Evolutionary conservation across 139 green algal genomes (phyloP).

Genomic region (Chlorokybus atmophyticus): DNA sequence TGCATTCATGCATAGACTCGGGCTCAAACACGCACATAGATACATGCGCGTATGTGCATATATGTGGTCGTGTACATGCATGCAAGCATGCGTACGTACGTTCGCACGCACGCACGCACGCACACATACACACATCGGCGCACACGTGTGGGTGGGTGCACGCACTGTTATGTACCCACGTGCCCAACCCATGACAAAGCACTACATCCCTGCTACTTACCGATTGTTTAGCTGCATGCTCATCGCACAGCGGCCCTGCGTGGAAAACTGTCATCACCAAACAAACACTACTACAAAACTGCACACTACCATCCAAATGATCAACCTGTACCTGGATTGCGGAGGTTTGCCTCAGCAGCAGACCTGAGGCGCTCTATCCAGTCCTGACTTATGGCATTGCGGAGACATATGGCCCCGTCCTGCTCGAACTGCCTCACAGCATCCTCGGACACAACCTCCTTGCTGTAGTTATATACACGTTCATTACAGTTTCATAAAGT

Average conservation of each 20-base stretch:
- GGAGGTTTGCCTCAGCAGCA: constrained; percentile 8
- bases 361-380: constrained; percentile 1
- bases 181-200: background rate
- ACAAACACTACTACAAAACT: background rate
- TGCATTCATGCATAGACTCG: too few species aligned
- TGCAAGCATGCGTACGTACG: background rate
- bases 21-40: too few species aligned
- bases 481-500: too few species aligned
- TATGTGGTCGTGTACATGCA: background rate
- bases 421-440: too few species aligned
- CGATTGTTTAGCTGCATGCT: background rate
- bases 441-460: too few species aligned
- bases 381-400: too few species aligned
- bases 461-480: too few species aligned
- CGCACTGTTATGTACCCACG: background rate
- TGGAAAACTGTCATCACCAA: background rate
- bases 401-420: too few species aligned
- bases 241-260: constrained; percentile 9
- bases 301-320: background rate
- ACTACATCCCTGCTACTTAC: background rate
- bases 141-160: background rate
- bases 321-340: constrained; percentile 6
- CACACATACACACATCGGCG: background rate
- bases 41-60: too few species aligned
- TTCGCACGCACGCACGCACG: background rate